These are phyloP conservation scores for Coprinopsis marcescibilis DNA, from an alignment of 768 basidiomycete genomes.

Conservation along the genomic window DNA sequence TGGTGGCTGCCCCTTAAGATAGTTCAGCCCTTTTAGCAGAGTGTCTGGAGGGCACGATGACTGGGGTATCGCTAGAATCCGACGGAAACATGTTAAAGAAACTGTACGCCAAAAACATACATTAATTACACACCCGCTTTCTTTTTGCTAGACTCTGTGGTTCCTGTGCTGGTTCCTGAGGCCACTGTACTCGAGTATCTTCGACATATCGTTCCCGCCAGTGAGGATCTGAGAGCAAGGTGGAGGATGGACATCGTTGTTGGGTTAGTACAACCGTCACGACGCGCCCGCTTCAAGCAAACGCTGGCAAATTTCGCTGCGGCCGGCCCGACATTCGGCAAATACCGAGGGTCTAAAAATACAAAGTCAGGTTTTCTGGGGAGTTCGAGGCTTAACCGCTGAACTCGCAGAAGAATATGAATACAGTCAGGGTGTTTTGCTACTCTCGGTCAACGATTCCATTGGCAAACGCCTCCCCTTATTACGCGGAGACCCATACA, in stretches of 20 bases:
- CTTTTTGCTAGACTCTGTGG: no score
- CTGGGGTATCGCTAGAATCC: conserved; percentile 20
- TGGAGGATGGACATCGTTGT: conserved; percentile 10
- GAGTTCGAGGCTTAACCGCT: no score
- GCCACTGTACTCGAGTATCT: conserved; percentile 8
- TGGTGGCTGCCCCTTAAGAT: conserved; percentile 75
- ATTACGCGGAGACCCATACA: no score
- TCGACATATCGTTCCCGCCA: conserved; percentile 2
- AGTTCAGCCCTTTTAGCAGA: conserved; percentile 72
- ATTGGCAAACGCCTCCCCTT: no score
- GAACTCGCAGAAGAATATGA: no score
- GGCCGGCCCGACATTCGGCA: background rate
- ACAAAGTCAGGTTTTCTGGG: no score
- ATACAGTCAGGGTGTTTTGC: no score
- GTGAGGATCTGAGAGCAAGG: conserved; percentile 2
- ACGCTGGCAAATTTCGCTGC: conserved; percentile 1
- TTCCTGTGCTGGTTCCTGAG: conserved; percentile 10
- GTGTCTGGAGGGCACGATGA: conserved; percentile 74
- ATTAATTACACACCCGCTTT: conserved; percentile 9
- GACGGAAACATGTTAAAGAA: background rate
- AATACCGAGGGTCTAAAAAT: background rate
- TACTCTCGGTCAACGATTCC: no score
- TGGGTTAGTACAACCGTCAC: background rate
- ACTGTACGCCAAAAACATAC: background rate
- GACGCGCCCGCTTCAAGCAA: background rate